These are phyloP conservation scores for Russula vinacea DNA, from an alignment of 768 basidiomycete species.

Conservation along the genomic window DNA sequence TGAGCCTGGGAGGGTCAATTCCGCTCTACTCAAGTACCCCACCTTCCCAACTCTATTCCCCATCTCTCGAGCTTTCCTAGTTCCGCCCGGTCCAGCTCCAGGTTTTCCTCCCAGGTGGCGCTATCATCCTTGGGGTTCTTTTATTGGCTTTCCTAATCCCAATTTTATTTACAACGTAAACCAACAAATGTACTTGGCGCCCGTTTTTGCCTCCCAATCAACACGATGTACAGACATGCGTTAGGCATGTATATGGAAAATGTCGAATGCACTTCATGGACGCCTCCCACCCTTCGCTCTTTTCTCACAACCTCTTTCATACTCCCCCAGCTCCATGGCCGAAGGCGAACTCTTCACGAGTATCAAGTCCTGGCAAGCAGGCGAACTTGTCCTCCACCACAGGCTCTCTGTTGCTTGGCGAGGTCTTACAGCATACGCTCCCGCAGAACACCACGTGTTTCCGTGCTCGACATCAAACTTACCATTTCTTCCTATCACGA, in stretches of 20 bases:
- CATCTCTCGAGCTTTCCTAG: neutral
- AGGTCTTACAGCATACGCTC: too few relatives aligned
- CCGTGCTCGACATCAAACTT: too few relatives aligned
- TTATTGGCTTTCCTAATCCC: conserved; percentile 4
- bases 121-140: neutral
- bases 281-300: neutral
- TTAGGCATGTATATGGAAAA: conserved; percentile 9
- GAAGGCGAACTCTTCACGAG: neutral
- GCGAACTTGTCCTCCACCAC: too few relatives aligned
- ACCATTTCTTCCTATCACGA: too few relatives aligned
- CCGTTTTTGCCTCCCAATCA: neutral
- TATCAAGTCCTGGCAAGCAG: too few relatives aligned
- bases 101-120: neutral
- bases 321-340: conserved; percentile 2
- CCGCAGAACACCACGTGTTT: too few relatives aligned
- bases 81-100: neutral
- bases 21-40: neutral
- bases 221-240: conserved; percentile 7
- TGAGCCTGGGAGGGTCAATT: neutral
- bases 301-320: conserved; percentile 1
- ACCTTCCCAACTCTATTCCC: neutral
- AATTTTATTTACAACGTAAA: conserved; percentile 6
- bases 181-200: neutral
- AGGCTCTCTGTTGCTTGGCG: conserved; percentile 2
- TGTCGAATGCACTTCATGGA: neutral